These are phyloP conservation scores for Pichia thaimueangensis DNA, from an alignment of 805 yeast species.

Conservation along the genomic window DNA sequence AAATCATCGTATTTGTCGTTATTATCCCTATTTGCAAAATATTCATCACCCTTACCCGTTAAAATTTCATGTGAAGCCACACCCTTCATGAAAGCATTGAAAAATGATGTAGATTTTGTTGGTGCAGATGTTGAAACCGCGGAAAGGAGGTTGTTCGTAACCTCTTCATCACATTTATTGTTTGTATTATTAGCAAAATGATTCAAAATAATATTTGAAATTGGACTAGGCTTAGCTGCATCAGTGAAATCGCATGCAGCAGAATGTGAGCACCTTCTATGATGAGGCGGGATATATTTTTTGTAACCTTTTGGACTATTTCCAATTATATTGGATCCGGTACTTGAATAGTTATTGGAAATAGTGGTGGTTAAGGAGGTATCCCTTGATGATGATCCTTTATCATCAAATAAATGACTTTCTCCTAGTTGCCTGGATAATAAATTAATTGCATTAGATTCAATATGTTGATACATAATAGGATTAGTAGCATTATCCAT, in stretches of 20 bases:
- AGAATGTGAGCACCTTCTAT: constrained; percentile 35
- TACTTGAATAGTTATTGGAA: constrained; percentile 22
- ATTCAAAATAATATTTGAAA: not conserved
- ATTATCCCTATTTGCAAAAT: not conserved
- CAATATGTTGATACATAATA: constrained; percentile 8
- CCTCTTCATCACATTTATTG: constrained; percentile 17
- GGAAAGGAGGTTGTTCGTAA: no score
- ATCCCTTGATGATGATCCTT: constrained; percentile 20
- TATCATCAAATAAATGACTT: constrained; percentile 10
- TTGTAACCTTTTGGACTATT: constrained; percentile 15
- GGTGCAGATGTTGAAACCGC: constrained; percentile 34
- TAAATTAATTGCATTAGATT: constrained; percentile 11
- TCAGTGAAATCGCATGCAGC: constrained; percentile 15
- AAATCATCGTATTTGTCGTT: constrained; percentile 13
- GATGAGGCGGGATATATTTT: constrained; percentile 50
- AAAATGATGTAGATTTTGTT: constrained; percentile 19
- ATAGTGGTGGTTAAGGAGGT: constrained; percentile 23
- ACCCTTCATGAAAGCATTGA: constrained; percentile 20
- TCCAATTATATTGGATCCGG: constrained; percentile 19
- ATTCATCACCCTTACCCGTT: constrained; percentile 6
- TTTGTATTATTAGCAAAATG: constrained; percentile 14
- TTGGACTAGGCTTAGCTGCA: not conserved
- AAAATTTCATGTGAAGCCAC: constrained; percentile 18
- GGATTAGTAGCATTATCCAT: not conserved
- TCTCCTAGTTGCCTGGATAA: constrained; percentile 15